Evolutionary conservation across 768 basidiomycete species (phyloP).

Genomic region (Leccinellum luteum): DNA sequence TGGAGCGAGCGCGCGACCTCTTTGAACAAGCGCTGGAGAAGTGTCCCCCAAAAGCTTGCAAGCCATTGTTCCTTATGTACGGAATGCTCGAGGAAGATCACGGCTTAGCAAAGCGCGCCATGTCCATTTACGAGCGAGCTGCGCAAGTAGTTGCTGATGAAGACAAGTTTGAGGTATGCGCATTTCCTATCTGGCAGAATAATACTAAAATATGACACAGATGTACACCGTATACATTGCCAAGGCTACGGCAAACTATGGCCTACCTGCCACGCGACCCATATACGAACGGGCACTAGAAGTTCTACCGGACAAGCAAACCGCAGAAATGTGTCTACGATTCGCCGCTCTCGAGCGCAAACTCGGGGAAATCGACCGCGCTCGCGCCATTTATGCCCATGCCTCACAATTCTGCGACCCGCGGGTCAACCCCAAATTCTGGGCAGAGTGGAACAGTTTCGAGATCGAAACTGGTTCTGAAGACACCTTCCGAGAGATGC

Average conservation of each 20-base stretch:
- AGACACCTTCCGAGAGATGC: conserved; percentile 95
- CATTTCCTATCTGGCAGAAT: neutral
- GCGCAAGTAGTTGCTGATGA: conserved; percentile 80
- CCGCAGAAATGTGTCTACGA: conserved; percentile 95
- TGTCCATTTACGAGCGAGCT: conserved; percentile 94
- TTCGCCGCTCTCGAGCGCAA: conserved; percentile 96
- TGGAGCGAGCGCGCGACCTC: conserved; percentile 94
- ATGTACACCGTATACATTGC: conserved; percentile 98
- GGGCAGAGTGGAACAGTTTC: conserved; percentile 96
- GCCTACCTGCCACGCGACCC: conserved; percentile 91
- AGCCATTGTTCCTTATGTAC: conserved; percentile 94
- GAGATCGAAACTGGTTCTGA: conserved; percentile 99
- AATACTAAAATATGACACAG: conserved; percentile 45
- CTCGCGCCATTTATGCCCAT: conserved; percentile 94
- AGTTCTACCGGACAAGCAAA: conserved; percentile 88
- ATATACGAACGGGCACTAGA: conserved; percentile 97
- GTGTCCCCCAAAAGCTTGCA: conserved; percentile 92
- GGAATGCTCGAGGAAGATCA: conserved; percentile 93
- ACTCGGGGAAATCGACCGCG: conserved; percentile 97
- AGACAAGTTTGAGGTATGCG: conserved; percentile 89
- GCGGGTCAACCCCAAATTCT: conserved; percentile 86
- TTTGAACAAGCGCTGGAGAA: conserved; percentile 98
- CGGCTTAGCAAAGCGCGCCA: conserved; percentile 92
- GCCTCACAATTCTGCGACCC: conserved; percentile 99
- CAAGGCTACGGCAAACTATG: conserved; percentile 94